Evolutionary conservation across 306 rosid species (phyloP).

Genomic region (Cicer cuneatum): DNA sequence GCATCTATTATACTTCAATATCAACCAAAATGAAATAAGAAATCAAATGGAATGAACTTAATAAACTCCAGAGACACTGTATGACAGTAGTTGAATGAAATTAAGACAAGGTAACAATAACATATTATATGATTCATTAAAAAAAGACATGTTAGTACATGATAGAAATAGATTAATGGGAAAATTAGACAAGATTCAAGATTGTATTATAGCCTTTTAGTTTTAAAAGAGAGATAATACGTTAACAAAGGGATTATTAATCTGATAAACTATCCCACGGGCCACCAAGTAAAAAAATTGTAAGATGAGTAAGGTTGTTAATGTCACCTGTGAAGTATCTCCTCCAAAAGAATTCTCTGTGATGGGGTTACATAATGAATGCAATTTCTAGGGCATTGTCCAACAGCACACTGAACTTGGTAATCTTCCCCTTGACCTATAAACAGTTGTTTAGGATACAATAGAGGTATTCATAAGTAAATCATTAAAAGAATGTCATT

Average conservation of each 20-base stretch:
- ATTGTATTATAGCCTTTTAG: background rate
- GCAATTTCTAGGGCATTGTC: slow-evolving; percentile 94
- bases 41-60: slow-evolving; percentile 17
- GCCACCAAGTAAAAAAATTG: background rate
- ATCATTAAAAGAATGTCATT: background rate
- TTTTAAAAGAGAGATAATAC: background rate
- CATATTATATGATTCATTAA: background rate
- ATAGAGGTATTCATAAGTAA: slow-evolving; percentile 8
- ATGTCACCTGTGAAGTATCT: slow-evolving; percentile 76
- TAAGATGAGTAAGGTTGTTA: slow-evolving; percentile 12
- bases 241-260: background rate
- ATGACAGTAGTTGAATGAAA: background rate
- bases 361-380: slow-evolving; percentile 90
- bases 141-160: background rate
- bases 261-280: background rate
- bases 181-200: slow-evolving; percentile 19
- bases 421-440: slow-evolving; percentile 78
- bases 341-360: slow-evolving; percentile 86
- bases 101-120: background rate
- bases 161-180: slow-evolving; percentile 10
- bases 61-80: slow-evolving; percentile 3
- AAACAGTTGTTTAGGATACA: slow-evolving; percentile 23
- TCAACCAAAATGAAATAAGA: slow-evolving; percentile 37
- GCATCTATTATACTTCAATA: slow-evolving; percentile 61
- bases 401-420: slow-evolving; percentile 82